Evolutionary conservation across 257 asterid species (phyloP).

Genomic region (Solanum bulbocastanum): DNA sequence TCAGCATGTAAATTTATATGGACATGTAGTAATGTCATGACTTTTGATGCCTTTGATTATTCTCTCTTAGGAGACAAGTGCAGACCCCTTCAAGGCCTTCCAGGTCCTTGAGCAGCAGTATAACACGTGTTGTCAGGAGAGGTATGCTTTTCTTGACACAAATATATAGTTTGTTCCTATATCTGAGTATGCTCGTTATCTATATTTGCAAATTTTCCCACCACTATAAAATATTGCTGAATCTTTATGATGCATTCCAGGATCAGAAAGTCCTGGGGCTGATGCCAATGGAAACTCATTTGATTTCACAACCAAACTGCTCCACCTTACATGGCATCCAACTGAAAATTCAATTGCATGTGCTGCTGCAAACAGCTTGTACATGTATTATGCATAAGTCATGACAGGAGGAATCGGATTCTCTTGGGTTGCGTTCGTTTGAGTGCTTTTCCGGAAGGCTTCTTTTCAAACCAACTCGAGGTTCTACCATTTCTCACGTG

Average conservation of each 20-base stretch:
- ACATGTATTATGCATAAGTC: conserved; percentile 91
- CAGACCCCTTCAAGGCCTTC: conserved; percentile 90
- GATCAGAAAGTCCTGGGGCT: conserved; percentile 67
- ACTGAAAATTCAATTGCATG: conserved; percentile 90
- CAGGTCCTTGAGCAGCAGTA: conserved; percentile 77
- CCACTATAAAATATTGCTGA: neutral
- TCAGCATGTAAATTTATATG: neutral
- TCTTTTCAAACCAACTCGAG: conserved; percentile 11
- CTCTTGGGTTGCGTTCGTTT: conserved; percentile 22
- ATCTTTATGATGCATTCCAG: conserved; percentile 21
- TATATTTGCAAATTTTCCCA: neutral
- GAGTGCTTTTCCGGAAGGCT: conserved; percentile 28
- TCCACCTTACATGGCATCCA: conserved; percentile 98
- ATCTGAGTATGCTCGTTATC: neutral
- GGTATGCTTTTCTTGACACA: conserved; percentile 24
- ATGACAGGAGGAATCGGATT: conserved; percentile 1
- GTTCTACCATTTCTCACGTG: conserved; percentile 20
- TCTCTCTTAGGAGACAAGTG: conserved; percentile 67
- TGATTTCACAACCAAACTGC: conserved; percentile 88
- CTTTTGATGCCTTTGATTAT: neutral
- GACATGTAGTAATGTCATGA: neutral
- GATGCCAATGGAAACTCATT: conserved; percentile 89
- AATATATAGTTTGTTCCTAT: neutral
- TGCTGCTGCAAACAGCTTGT: conserved; percentile 99
- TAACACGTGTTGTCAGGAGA: conserved; percentile 80